These are phyloP conservation scores for Trichoderma harzianum DNA, from an alignment of 2,329 filamentous ascomycete genomes.

Conservation along the genomic window DNA sequence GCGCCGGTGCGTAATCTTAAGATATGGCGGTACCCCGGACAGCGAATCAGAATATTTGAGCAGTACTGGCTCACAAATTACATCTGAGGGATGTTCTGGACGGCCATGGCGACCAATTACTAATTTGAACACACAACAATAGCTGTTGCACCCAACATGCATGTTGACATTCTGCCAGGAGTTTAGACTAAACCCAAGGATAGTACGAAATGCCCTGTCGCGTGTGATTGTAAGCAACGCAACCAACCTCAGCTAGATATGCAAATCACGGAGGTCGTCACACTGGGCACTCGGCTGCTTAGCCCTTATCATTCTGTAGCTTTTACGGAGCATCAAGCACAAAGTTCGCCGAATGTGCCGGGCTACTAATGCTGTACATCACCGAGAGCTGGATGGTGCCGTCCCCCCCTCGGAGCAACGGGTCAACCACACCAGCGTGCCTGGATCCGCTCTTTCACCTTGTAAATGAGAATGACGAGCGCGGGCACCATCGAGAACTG, in stretches of 20 bases:
- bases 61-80: not conserved
- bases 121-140: not conserved
- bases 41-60: not conserved
- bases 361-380: not conserved
- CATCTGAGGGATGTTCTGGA: not conserved
- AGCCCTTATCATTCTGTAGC: not conserved
- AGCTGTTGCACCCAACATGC: not conserved
- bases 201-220: not conserved
- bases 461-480: not conserved
- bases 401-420: not conserved
- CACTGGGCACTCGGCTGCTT: not conserved
- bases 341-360: slow-evolving; percentile 13
- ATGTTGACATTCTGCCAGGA: not conserved
- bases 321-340: not conserved
- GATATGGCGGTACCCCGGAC: not conserved
- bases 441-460: not conserved
- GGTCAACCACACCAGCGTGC: not conserved
- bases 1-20: not conserved
- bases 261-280: not conserved
- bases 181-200: not conserved
- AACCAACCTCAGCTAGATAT: not conserved
- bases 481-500: not conserved
- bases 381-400: slow-evolving; percentile 2
- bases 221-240: not conserved
- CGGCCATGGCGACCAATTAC: not conserved